phyloP scores from a whole-genome alignment of 2,329 filamentous ascomycete genomes.

The Pyrenochaeta sp. region DNA sequence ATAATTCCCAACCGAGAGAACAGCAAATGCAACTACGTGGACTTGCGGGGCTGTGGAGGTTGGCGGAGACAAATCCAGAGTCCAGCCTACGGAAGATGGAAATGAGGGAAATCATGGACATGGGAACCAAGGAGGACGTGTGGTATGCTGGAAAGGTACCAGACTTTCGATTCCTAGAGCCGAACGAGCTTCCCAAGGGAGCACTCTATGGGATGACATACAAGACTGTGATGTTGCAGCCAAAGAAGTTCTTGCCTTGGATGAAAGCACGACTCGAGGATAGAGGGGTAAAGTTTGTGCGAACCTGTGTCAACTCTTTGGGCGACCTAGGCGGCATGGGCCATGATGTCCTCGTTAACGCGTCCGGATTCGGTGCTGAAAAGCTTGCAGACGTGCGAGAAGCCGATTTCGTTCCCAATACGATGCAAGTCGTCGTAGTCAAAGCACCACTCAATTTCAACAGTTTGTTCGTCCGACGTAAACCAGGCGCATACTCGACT shows the following conservation, averaged over 20 bases:
- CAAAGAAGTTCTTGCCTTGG: neutral
- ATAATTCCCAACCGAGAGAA: neutral
- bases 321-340: neutral
- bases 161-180: neutral
- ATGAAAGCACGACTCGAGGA: neutral
- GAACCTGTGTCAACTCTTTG: neutral
- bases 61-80: neutral
- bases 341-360: neutral
- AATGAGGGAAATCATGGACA: neutral
- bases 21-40: neutral
- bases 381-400: neutral
- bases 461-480: too few relatives aligned
- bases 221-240: neutral
- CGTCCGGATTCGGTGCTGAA: neutral
- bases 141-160: neutral
- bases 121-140: neutral
- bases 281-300: neutral
- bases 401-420: too few relatives aligned
- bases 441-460: too few relatives aligned
- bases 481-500: too few relatives aligned
- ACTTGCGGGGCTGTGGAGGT: neutral
- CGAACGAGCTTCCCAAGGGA: neutral
- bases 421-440: too few relatives aligned
- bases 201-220: neutral
- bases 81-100: neutral